Conservation (phyloP, 352 stramenopile species). For the Phytophthora melonis region DNA sequence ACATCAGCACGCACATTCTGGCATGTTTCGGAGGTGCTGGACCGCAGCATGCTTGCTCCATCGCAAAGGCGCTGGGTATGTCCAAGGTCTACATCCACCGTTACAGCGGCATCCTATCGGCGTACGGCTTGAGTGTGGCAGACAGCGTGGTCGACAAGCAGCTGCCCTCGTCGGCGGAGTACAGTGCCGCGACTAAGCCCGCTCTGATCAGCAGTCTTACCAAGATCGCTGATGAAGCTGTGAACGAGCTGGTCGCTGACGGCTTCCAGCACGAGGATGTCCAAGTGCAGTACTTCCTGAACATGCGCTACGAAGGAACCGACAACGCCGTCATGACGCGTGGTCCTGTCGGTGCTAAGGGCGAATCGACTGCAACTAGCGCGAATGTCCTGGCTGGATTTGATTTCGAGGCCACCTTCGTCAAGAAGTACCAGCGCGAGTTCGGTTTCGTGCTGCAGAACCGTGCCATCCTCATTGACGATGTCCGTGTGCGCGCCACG, state of each 20-base stretch:
- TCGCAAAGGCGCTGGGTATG: constrained; percentile 97
- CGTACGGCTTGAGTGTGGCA: constrained; percentile 97
- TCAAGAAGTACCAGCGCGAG: constrained; percentile 95
- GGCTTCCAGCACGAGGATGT: constrained; percentile 93
- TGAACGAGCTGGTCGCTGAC: constrained; percentile 78
- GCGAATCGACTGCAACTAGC: constrained; percentile 35
- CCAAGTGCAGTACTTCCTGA: constrained; percentile 96
- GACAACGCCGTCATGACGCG: constrained; percentile 98
- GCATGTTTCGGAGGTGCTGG: constrained; percentile 99
- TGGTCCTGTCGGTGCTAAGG: constrained; percentile 61
- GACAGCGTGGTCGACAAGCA: constrained; percentile 98
- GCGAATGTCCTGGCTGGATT: constrained; percentile 64
- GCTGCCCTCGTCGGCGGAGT: constrained; percentile 84
- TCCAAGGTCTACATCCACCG: constrained; percentile 98
- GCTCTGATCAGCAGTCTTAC: constrained; percentile 56
- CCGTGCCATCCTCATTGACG: constrained; percentile 95
- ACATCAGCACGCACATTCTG: constrained; percentile 96
- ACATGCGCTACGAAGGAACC: constrained; percentile 98
- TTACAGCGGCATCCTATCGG: constrained; percentile 98
- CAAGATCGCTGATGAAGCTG: constrained; percentile 64
- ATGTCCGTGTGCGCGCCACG: constrained; percentile 97
- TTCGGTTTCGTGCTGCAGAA: constrained; percentile 98
- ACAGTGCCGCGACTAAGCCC: constrained; percentile 61
- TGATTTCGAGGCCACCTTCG: constrained; percentile 91
- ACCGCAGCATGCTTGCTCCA: constrained; percentile 97